Evolutionary conservation across 108 stramenopile genomes (phyloP).

Genomic region (Skeletonema tropicum): DNA sequence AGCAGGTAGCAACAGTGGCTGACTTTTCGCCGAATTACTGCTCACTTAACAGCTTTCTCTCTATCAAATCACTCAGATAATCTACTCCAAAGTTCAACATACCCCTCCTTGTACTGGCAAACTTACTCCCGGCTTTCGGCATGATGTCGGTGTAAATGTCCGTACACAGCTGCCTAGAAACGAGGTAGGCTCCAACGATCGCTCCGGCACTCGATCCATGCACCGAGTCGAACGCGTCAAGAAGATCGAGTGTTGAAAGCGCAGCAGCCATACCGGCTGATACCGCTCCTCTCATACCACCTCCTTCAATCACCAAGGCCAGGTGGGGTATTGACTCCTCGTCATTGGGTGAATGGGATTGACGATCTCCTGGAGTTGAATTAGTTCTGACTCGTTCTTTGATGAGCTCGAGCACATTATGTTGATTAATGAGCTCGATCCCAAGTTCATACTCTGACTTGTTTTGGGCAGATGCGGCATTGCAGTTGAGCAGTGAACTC

Average conservation of each 20-base stretch:
- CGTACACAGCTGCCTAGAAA: slow-evolving; percentile 51
- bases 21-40: neutral
- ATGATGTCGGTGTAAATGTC: slow-evolving; percentile 59
- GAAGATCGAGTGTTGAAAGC: slow-evolving; percentile 47
- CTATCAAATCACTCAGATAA: slow-evolving; percentile 41
- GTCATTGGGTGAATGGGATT: neutral
- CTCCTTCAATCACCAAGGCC: slow-evolving; percentile 56
- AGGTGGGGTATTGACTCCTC: slow-evolving; percentile 29
- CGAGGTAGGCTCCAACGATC: slow-evolving; percentile 56
- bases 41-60: slow-evolving; percentile 26
- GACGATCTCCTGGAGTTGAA: slow-evolving; percentile 48
- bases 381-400: slow-evolving; percentile 41
- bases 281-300: slow-evolving; percentile 62
- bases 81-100: slow-evolving; percentile 47
- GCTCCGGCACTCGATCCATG: slow-evolving; percentile 54
- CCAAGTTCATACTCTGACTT: slow-evolving; percentile 34
- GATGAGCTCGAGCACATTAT: slow-evolving; percentile 45
- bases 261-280: slow-evolving; percentile 60
- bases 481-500: slow-evolving; percentile 30
- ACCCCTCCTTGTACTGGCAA: slow-evolving; percentile 42
- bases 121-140: slow-evolving; percentile 44
- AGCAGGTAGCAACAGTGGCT: neutral
- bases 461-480: slow-evolving; percentile 6
- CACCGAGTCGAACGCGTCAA: slow-evolving; percentile 54
- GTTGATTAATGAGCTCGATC: slow-evolving; percentile 37